phyloP scores from a whole-genome alignment of 306 rosid genomes.

The Calophaca sinica region DNA sequence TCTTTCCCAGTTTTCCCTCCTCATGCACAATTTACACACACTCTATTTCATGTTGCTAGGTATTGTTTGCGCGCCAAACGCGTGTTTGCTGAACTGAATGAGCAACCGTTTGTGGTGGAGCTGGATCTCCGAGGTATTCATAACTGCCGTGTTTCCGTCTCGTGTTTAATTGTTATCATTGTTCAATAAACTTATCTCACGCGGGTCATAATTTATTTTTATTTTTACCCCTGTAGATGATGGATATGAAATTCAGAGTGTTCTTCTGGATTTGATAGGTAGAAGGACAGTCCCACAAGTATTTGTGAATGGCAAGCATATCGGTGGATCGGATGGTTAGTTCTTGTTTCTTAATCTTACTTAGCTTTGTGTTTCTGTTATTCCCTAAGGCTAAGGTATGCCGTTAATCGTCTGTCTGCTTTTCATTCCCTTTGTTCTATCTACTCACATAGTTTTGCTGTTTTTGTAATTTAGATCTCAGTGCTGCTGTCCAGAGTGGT shows the following conservation, averaged over 20 bases:
- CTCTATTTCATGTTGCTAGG: conserved; percentile 47
- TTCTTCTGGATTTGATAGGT: conserved; percentile 80
- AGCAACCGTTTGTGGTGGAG: conserved; percentile 83
- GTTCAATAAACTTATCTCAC: neutral
- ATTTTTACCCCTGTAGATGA: conserved; percentile 59
- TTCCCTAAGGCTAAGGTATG: neutral
- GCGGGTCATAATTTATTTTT: neutral
- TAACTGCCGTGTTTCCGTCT: neutral
- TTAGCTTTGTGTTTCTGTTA: conserved; percentile 14
- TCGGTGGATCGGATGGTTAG: conserved; percentile 94
- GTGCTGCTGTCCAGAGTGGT: conserved; percentile 72
- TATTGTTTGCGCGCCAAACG: conserved; percentile 84
- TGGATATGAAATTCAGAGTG: conserved; percentile 76
- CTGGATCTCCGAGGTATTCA: conserved; percentile 84
- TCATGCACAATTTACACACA: no score
- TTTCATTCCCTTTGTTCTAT: neutral
- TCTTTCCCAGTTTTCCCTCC: no score
- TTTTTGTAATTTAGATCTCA: conserved; percentile 63
- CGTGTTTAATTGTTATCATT: neutral
- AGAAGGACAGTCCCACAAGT: conserved; percentile 86
- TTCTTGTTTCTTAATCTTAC: conserved; percentile 6
- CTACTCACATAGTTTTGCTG: neutral
- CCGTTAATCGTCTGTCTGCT: neutral
- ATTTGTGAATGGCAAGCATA: conserved; percentile 87
- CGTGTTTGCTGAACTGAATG: conserved; percentile 65